Evolutionary conservation across 2,329 filamentous ascomycete species (phyloP), one percentile per base, ranked within the genome.

Genomic region (Tolypocladium endophyticum): DNA sequence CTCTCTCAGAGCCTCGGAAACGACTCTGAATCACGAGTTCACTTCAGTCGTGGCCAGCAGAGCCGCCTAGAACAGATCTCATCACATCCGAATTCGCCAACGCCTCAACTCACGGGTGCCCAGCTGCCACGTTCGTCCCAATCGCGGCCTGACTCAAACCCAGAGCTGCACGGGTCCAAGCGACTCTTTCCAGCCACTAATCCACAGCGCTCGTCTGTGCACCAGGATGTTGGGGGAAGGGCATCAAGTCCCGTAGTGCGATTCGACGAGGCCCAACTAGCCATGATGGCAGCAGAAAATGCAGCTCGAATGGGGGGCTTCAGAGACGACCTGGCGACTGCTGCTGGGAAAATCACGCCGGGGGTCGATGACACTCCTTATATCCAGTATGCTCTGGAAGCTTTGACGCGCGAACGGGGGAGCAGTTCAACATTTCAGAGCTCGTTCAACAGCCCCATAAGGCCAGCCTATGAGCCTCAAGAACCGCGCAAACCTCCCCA

Each of bases 321-420:
- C 68, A 81, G 81, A 58, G 81, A 84, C 58, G 78, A 81, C 52
- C 69, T 83, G 41, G 74, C 78, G 56, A 73, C 80, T 58, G 76
- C 79, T 23, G 80, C 73, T 43, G 76, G 78, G 60, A 78, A 78
- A 47, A 78, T 85, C 59, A 93, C 90, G 0, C 92, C 92, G 0
- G 90, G 87, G 12, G 78, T 91, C 45, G 92, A 96, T 68, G 89
- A 96, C 68, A 88, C 86, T 11, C 92, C 91, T 0, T 96, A 92
- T 72, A 90, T 97, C 63, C 88, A 88, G 64, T 95, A 94, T 71
- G 92, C 93, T 47, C 85, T 97, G 63, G 89, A 96, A 64, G 90
- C 93, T 63, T 77, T 97, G 65, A 95, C 91, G 7, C 81, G 88
- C 55, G 84, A 89, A 67, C 87, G 87, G 60, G 85, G 89, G 61